Conservation (phyloP, 495 filamentous ascomycete species). For the Penicillium coprophilum region DNA sequence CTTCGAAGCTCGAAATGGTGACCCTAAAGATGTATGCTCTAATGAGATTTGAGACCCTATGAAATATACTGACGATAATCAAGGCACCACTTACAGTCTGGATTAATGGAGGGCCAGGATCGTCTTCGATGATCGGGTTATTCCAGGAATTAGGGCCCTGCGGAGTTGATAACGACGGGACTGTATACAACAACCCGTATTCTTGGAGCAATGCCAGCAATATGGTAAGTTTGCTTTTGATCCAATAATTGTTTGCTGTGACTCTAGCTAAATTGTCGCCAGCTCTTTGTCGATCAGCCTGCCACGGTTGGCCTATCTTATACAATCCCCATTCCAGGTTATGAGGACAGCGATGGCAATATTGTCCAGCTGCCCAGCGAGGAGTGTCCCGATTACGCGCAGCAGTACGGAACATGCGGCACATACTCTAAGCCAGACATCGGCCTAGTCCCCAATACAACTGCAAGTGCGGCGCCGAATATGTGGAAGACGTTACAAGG, state of each 20-base stretch:
- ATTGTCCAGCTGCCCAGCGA: slow-evolving; percentile 40
- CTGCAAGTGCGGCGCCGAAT: slow-evolving; percentile 53
- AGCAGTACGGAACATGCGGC: slow-evolving; percentile 44
- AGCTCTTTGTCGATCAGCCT: slow-evolving; percentile 58
- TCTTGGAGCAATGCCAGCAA: slow-evolving; percentile 60
- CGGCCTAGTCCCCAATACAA: slow-evolving; percentile 54
- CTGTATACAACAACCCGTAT: slow-evolving; percentile 57
- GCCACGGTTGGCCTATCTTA: slow-evolving; percentile 61
- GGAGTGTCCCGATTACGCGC: slow-evolving; percentile 56
- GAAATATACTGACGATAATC: neutral
- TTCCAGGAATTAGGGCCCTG: slow-evolving; percentile 66
- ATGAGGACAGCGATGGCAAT: slow-evolving; percentile 33
- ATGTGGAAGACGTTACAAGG: slow-evolving; percentile 62
- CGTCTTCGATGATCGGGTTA: slow-evolving; percentile 60
- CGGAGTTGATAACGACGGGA: slow-evolving; percentile 49
- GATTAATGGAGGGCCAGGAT: slow-evolving; percentile 62
- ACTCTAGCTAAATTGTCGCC: neutral
- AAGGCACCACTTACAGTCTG: slow-evolving; percentile 61
- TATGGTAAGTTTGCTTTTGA: slow-evolving; percentile 36
- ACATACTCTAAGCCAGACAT: slow-evolving; percentile 55
- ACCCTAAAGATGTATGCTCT: slow-evolving; percentile 40
- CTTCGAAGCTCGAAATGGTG: slow-evolving; percentile 56
- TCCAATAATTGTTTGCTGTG: neutral
- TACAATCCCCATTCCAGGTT: slow-evolving; percentile 52
- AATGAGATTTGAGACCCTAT: neutral